These are phyloP conservation scores for Pulveroboletus sp. DNA, from an alignment of 768 basidiomycete genomes.

Conservation along the genomic window DNA sequence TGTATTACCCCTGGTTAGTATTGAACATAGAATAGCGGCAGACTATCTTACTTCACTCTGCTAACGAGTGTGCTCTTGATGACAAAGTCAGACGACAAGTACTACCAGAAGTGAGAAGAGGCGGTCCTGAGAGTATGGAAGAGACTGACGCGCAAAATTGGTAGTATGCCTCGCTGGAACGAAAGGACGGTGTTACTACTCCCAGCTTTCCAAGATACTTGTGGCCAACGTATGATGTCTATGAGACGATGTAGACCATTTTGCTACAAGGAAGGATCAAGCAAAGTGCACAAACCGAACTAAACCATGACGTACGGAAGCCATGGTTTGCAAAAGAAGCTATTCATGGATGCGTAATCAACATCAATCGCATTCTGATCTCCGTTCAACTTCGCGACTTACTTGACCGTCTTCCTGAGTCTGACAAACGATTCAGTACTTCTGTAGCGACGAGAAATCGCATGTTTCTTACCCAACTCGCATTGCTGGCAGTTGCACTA, in stretches of 20 bases:
- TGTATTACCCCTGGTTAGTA: conserved; percentile 22
- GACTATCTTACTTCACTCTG: conserved; percentile 52
- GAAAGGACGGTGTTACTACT: conserved; percentile 38
- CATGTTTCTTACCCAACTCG: conserved; percentile 37
- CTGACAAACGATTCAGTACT: conserved; percentile 22
- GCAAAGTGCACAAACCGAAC: neutral
- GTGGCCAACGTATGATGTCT: conserved; percentile 46
- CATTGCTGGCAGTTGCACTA: conserved; percentile 39
- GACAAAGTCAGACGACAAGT: conserved; percentile 55
- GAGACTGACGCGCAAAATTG: conserved; percentile 46
- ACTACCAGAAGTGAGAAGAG: conserved; percentile 35
- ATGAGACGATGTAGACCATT: conserved; percentile 48
- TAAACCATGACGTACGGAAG: conserved; percentile 30
- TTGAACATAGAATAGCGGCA: neutral
- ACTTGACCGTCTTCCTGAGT: conserved; percentile 52
- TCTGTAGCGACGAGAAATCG: neutral
- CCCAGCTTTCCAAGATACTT: conserved; percentile 39
- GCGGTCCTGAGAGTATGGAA: neutral
- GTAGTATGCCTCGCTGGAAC: conserved; percentile 56
- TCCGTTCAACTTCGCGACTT: conserved; percentile 12
- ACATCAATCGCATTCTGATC: conserved; percentile 1
- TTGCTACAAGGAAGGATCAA: conserved; percentile 32
- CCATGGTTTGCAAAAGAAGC: conserved; percentile 38
- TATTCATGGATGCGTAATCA: conserved; percentile 13
- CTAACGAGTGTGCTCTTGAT: conserved; percentile 52